Percentiles rank a stretch among this genome's conserved stretches.
Conservation (phyloP, 2,329 filamentous ascomycete species). For the Ophiocordyceps camponoti-floridani region DNA sequence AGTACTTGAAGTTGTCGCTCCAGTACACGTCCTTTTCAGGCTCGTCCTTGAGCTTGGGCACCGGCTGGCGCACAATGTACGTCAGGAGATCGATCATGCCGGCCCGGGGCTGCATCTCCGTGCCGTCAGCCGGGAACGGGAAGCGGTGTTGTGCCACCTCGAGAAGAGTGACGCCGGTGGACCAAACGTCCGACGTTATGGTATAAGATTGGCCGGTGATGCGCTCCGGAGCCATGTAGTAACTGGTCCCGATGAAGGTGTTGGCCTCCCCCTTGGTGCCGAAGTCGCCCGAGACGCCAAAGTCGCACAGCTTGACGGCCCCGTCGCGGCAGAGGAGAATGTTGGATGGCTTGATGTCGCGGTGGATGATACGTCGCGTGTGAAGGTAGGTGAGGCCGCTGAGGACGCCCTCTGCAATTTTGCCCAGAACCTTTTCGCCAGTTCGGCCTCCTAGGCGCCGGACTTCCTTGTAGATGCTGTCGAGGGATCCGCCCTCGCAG, state of each 20-base stretch:
- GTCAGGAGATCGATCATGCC: constrained; percentile 89
- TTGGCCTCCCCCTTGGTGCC: constrained; percentile 97
- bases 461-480: constrained; percentile 94
- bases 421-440: constrained; percentile 91
- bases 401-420: constrained; percentile 87
- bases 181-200: constrained; percentile 98
- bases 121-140: constrained; percentile 92
- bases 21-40: constrained; percentile 76
- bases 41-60: constrained; percentile 92
- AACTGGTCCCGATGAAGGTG: constrained; percentile 96
- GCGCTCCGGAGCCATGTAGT: constrained; percentile 97
- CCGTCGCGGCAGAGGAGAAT: constrained; percentile 85
- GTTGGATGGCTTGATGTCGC: constrained; percentile 97
- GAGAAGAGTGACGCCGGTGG: constrained; percentile 86
- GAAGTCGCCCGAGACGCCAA: constrained; percentile 93
- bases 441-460: constrained; percentile 88
- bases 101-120: constrained; percentile 83
- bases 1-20: constrained; percentile 97
- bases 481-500: constrained; percentile 87
- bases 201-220: constrained; percentile 97
- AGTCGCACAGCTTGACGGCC: constrained; percentile 95
- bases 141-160: constrained; percentile 98
- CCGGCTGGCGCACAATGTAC: constrained; percentile 90
- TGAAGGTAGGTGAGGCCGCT: constrained; percentile 90
- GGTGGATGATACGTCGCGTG: constrained; percentile 90